Conservation (phyloP, 169 alveolate genomes). For the Condylostoma magnum region DNA sequence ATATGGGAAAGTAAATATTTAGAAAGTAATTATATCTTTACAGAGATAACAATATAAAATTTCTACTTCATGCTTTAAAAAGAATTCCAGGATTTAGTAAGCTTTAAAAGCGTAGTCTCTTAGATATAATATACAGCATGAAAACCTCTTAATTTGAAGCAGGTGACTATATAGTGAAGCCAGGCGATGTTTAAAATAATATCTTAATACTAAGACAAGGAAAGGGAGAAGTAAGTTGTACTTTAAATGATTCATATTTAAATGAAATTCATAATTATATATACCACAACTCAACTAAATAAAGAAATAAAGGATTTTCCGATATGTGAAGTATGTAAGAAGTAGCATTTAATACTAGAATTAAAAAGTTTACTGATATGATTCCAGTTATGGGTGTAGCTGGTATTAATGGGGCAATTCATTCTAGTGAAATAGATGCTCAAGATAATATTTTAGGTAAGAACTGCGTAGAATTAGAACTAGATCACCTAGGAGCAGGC, state of each 20-base stretch:
- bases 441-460: neutral
- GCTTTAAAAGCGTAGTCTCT: neutral
- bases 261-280: neutral
- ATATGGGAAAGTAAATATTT: neutral
- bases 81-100: neutral
- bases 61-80: neutral
- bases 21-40: neutral
- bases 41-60: neutral
- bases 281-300: neutral
- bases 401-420: neutral
- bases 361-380: neutral
- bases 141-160: neutral
- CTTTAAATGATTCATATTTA: neutral
- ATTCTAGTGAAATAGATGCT: neutral
- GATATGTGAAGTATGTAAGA: neutral
- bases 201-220: neutral
- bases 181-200: neutral
- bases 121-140: neutral
- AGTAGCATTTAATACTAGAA: neutral
- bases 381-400: neutral
- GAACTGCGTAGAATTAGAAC: neutral
- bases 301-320: neutral
- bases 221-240: neutral
- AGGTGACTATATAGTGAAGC: neutral
- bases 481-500: neutral